Conservation (phyloP, 306 rosid genomes). For the Rosa multiflora region DNA sequence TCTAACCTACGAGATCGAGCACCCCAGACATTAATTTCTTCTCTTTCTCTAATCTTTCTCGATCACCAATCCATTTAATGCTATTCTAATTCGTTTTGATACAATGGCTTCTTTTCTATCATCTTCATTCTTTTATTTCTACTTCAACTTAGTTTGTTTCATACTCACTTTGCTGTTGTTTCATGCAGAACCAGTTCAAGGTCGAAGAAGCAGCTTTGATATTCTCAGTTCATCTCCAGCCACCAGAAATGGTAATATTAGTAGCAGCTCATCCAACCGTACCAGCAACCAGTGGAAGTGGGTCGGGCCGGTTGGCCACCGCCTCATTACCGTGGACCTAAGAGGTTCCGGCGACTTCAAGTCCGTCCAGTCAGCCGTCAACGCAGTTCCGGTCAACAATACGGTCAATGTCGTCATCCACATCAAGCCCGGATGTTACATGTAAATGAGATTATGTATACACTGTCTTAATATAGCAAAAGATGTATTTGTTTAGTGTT, state of each 20-base stretch:
- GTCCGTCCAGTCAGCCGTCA: constrained; percentile 76
- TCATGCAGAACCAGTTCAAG: constrained; percentile 14
- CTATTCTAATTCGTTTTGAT: constrained; percentile 7
- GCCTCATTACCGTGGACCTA: constrained; percentile 50
- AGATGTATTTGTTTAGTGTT: neutral
- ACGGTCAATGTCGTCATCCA: constrained; percentile 51
- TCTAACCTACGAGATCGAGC: neutral
- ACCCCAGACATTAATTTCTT: neutral
- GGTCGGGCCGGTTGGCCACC: constrained; percentile 69
- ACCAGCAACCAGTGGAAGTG: constrained; percentile 39
- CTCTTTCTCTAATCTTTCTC: constrained; percentile 16
- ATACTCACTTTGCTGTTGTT: constrained; percentile 21
- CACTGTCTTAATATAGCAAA: neutral
- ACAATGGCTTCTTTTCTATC: constrained; percentile 30
- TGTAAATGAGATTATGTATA: constrained; percentile 29
- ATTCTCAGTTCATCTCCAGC: neutral
- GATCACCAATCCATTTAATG: constrained; percentile 15
- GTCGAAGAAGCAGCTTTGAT: constrained; percentile 3
- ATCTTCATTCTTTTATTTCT: neutral
- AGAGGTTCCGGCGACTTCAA: constrained; percentile 57
- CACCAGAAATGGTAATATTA: neutral
- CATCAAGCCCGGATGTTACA: constrained; percentile 74
- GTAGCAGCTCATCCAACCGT: constrained; percentile 6
- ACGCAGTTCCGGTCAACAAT: constrained; percentile 61
- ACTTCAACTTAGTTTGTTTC: neutral